Base-by-base conservation (phyloP, 257 asterid species). In the Datura wrightii region DNA sequence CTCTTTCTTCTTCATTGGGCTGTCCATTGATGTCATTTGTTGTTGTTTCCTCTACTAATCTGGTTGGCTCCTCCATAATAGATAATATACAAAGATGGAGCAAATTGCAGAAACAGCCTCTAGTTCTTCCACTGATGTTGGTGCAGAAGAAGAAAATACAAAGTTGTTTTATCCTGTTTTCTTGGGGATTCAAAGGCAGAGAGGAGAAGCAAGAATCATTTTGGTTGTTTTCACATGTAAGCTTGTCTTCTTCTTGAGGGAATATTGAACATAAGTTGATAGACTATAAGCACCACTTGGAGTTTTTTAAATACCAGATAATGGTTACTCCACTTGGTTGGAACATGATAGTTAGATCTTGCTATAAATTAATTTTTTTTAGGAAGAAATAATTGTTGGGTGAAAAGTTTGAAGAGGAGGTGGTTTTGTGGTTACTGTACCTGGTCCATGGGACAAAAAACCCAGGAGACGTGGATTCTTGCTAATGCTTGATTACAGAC, bases 1-100 rank as follows among this genome's bases (percentile, higher is more conserved):
- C 98, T 82, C 87, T 90, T 44, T 90, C 89, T 81, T 87, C 90
- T 31, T 85, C 56, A 67, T 41, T 86, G 78, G 83, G 86, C 70
- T 65, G 87, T 70, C 19, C 70, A 8, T 76, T 52, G 36, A 60
- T 53, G 31, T 85, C 16, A 66, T 70, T 83, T 8, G n/a, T 39
- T 14, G 81, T 53, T 39, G 83, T 85, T 83, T 74, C 86, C 3
- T 70, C 86, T 66, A 83, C 85, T 80, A 87, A 87, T 86, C 79
- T 85, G 9, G 79, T 60, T 78, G 5, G 79, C 19, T 87, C 89
- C 88, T 87, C 93, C 95, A 90, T 84, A 53, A 8, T 31, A 8
- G 62, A 50, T 50, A 31, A 76, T 76, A 65, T 9, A 54, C 42
- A 52, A 63, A 34, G 72, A 34, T 24, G 69, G 5, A 62, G 72